Conservation (phyloP, 2,329 filamentous ascomycete species). For the Penicillium sp. region DNA sequence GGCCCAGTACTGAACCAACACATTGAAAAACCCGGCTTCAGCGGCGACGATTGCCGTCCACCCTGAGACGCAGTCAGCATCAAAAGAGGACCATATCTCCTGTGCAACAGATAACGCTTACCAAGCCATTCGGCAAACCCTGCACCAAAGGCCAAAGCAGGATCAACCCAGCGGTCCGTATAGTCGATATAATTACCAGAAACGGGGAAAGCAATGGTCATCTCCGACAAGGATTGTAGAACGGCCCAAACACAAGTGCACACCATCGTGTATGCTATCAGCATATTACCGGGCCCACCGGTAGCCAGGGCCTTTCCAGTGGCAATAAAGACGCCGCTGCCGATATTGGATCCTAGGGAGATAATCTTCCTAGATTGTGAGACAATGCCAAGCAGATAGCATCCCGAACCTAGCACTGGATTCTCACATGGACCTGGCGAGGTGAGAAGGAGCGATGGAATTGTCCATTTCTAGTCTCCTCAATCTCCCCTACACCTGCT, state of each 20-base stretch:
- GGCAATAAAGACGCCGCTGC: constrained; percentile 20
- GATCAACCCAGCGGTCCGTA: constrained; percentile 42
- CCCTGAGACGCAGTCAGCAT: background rate
- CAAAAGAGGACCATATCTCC: background rate
- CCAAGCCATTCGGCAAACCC: constrained; percentile 30
- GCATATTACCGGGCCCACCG: constrained; percentile 35
- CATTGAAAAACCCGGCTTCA: constrained; percentile 26
- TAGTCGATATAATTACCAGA: constrained; percentile 43
- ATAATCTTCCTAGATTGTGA: constrained; percentile 11
- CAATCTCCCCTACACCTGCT: background rate
- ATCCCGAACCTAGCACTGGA: background rate
- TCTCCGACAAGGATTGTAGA: constrained; percentile 36
- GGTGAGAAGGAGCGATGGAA: constrained; percentile 4
- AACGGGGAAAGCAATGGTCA: constrained; percentile 41
- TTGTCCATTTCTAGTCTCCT: constrained; percentile 3
- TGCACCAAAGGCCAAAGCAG: constrained; percentile 42
- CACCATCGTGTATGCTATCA: constrained; percentile 36
- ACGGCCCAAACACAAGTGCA: constrained; percentile 36
- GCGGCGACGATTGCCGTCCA: constrained; percentile 18
- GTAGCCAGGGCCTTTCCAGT: constrained; percentile 26
- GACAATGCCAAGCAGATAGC: background rate
- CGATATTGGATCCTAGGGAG: constrained; percentile 16
- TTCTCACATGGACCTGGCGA: constrained; percentile 4
- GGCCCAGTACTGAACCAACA: constrained; percentile 28
- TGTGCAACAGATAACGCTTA: constrained; percentile 3